Conservation (phyloP, 2,329 filamentous ascomycete species). For the Dactylellina drechsleri region DNA sequence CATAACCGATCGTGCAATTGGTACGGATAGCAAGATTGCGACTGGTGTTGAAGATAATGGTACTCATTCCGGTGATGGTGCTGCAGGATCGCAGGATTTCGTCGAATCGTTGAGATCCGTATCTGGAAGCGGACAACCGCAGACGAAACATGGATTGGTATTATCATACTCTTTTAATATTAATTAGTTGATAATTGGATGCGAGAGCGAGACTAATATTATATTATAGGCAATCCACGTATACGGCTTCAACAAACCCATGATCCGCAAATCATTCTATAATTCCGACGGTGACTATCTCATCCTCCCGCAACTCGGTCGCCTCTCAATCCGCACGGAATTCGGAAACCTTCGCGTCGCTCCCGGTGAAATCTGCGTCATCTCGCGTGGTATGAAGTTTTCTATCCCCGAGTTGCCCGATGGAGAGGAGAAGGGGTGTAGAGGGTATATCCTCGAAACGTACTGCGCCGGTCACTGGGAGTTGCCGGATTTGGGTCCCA, state of each 20-base stretch:
- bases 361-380: slow-evolving; percentile 79
- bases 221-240: slow-evolving; percentile 73
- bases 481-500: slow-evolving; percentile 77
- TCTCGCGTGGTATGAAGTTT: slow-evolving; percentile 79
- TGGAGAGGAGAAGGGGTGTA: slow-evolving; percentile 43
- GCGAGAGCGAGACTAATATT: not conserved
- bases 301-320: slow-evolving; percentile 78
- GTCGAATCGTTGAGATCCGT: slow-evolving; percentile 73
- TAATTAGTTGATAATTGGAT: too few species aligned
- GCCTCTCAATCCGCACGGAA: slow-evolving; percentile 80
- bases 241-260: slow-evolving; percentile 80
- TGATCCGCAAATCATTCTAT: slow-evolving; percentile 84
- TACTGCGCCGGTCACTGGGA: slow-evolving; percentile 75
- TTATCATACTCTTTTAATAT: not conserved
- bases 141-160: slow-evolving; percentile 76
- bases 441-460: slow-evolving; percentile 78
- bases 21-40: slow-evolving; percentile 18
- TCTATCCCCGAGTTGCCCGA: slow-evolving; percentile 66
- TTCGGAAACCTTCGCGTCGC: slow-evolving; percentile 76
- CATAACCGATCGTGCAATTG: slow-evolving; percentile 34
- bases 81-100: slow-evolving; percentile 70
- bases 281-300: slow-evolving; percentile 83
- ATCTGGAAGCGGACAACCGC: slow-evolving; percentile 81
- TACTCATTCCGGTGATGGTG: slow-evolving; percentile 59
- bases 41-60: not conserved